Evolutionary conservation across 352 stramenopile species (phyloP), one percentile per base, ranked within the genome.

Genomic region (Phytophthora quininea): DNA sequence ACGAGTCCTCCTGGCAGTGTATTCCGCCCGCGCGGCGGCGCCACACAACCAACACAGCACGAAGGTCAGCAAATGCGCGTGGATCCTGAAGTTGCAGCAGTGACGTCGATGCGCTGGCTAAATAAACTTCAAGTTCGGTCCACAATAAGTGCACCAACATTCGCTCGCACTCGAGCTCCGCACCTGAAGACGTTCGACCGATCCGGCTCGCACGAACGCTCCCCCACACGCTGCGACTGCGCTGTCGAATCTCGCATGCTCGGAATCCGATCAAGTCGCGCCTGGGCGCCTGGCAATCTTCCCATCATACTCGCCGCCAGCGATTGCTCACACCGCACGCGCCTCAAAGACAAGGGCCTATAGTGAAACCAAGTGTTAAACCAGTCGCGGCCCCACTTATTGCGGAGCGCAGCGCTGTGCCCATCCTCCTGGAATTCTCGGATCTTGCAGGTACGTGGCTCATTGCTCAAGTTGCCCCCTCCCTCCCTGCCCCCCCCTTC

Each of bases 401-500:
- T 29, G 3, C 15, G 4, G 19, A 9, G 12, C 43, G 12, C 2
- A 24, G 14, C 19, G 29, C 10, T 38, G 24, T 19, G 40, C 46
- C 46, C 46, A 68, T 67, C 64, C 52, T 55, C 58, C 31, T 72
- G 33, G 58, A 68, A 11, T 40, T 40, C 10, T 40, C 35, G 35
- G 35, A 40, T 40, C 35, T 40, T 40, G 35, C 35, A 51, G 19
- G 46, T 30, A 51, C 24, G 46, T 33, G 30, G 42, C 11, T 54
- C 58, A 69, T 64, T 68, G 54, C 54, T 48, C 42, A 73, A 68
- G 40, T 64, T 58, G 65, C 65, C 32, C 27, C n/a, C 19, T 24
- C 19, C 19, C 19, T 24, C 19, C 19, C 19, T 24, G 19, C 19
- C 19, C 19, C 19, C 9, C 35, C 32, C 38, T 42, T 51, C 12